Evolutionary conservation across 148 eudicot species (phyloP), one percentile per base, ranked within the genome.

Genomic region (Amaranthus palmeri): DNA sequence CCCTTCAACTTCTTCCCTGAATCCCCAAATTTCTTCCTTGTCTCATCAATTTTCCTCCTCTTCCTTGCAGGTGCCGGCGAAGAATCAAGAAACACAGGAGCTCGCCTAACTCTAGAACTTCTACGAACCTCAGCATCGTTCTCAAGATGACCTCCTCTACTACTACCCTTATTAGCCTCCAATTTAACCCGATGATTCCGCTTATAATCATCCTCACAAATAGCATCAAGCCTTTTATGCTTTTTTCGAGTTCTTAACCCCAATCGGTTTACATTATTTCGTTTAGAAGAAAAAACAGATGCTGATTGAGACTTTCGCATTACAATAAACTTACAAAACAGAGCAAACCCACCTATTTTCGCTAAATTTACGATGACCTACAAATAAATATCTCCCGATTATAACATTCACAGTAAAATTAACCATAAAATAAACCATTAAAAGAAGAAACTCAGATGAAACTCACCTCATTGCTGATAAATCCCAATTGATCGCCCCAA

Each of bases 221-320:
- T 91, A 18, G 95, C 88, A 78, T 93, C 92, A 65, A 93, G 85
- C 72, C 79, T 85, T 80, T 93, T 93, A 70, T 86, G 96, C 83
- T 93, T 93, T 82, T 85, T 91, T 67, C 83, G 81, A 59, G 78
- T 83, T 77, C 85, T 88, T 9, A 50, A 66, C 40, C 86, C 81
- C 80, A 81, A 77, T 64, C 77, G 81, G 80, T 75, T 70, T 72
- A 80, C 80, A 64, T 69, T 76, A 79, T 85, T 76, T 59, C 81
- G 72, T 72, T 74, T 72, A 42, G 70, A 62, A 69, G 79, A 59
- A 17, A 79, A 78, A 74, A 80, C 74, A 54, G 82, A 70, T 4
- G 72, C 79, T 67, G 80, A 61, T 83, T 81, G 79, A 72, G 87
- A 79, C 70, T 84, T 84, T 79, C 88, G 92, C 98, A 93, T 93